phyloP scores from a whole-genome alignment of 2,329 filamentous ascomycete species.

The Talaromyces verruculosus region DNA sequence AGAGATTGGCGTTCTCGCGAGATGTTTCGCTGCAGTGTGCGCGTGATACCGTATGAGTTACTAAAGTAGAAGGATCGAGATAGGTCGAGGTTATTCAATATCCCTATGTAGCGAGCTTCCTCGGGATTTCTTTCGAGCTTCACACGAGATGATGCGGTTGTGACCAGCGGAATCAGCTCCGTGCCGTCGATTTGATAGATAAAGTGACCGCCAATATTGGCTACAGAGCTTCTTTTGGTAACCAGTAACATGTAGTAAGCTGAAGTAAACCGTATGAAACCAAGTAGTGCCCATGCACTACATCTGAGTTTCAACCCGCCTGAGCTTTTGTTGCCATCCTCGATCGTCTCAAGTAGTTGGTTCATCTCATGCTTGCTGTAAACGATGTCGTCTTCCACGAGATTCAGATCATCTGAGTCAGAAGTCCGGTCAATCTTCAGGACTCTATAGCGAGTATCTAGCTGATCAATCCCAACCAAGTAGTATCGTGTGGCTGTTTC shows the following conservation, averaged over 20 bases:
- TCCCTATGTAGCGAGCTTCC: conserved; percentile 83
- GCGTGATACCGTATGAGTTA: conserved; percentile 95
- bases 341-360: conserved; percentile 87
- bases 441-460: conserved; percentile 84
- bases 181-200: conserved; percentile 94
- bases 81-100: conserved; percentile 86
- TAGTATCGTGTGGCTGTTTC: conserved; percentile 93
- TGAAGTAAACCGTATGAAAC: conserved; percentile 94
- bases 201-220: conserved; percentile 94
- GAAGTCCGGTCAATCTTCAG: conserved; percentile 92
- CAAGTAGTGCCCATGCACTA: conserved; percentile 88
- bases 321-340: conserved; percentile 88
- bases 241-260: conserved; percentile 97
- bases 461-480: conserved; percentile 87
- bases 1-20: conserved; percentile 72
- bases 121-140: conserved; percentile 83
- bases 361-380: conserved; percentile 93
- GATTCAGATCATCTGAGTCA: conserved; percentile 72
- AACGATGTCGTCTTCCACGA: conserved; percentile 91
- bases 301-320: conserved; percentile 88
- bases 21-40: conserved; percentile 89
- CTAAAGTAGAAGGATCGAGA: conserved; percentile 96
- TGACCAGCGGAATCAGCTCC: conserved; percentile 83
- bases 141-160: conserved; percentile 63
- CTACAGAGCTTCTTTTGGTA: conserved; percentile 92